Evolutionary conservation across 345 rosid genomes (phyloP), one percentile per base, ranked within the genome.

Genomic region (Arabis hirsuta): DNA sequence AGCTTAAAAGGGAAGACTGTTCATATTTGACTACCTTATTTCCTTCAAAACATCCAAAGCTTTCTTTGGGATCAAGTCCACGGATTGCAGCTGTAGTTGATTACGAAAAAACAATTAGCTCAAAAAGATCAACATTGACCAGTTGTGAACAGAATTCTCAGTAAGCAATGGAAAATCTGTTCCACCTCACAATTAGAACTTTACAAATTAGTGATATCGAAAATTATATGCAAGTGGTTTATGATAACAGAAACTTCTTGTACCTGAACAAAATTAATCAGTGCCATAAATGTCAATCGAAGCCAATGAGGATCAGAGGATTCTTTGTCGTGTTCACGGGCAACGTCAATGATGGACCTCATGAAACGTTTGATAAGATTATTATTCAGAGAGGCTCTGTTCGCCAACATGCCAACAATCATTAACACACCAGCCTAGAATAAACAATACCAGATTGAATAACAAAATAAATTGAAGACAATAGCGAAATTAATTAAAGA

Each of bases 201-300:
- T 65, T 6, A 32, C 7, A 20, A 26, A 26, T 53, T 74, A 14
- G 3, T 53, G 42, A 26, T n/a, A 44, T 3, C 2, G 0, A 60
- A 52, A 74, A 43, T 43, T 11, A 67, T 29, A 43, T 22, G 46
- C 59, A 65, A 57, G 53, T 20, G 45, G 47, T 51, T 29, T 53
- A 50, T 32, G 38, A 59, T 20, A 60, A 50, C 38, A 45, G 65
- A 32, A 55, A 48, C 19, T 36, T 61, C 34, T 63, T 31, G 47
- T 81, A 95, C 99, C 99, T 95, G 96, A 81, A 91, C 86, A 55
- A 91, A 83, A 79, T 82, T 90, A 68, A 95, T 77, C 72, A 95
- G 72, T 24, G 90, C 83, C 87, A 95, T 80, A 50, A 90, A 53
- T 14, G 94, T 82, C 79, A 84, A 69, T 62, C 93, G 89, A 71